A percentile compares a stretch with the other conserved stretches of the same genome.
These are phyloP conservation scores for Neofusicoccum kwambonambiense DNA, from an alignment of 2,329 filamentous ascomycete genomes.

Conservation along the genomic window DNA sequence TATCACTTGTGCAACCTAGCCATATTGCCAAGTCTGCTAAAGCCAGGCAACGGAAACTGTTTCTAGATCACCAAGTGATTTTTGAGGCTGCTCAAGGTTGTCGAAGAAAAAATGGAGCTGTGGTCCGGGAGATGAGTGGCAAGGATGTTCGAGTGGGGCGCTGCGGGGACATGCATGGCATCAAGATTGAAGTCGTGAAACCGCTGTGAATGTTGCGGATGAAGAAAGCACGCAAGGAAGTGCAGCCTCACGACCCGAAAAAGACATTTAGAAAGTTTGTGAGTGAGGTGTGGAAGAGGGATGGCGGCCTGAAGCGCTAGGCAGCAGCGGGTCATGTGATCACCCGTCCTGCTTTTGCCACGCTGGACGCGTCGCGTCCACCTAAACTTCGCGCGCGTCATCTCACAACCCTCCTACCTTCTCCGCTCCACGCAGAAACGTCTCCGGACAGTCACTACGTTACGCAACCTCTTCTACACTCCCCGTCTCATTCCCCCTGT, in stretches of 20 bases:
- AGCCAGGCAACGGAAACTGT: no score
- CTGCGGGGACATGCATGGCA: neutral
- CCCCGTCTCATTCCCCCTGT: no score
- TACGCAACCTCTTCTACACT: neutral
- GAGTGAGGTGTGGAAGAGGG: no score
- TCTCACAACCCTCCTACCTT: neutral
- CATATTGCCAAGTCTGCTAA: no score
- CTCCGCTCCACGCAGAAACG: neutral
- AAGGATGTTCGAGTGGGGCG: neutral
- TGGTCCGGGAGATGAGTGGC: neutral
- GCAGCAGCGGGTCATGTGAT: constrained; percentile 5
- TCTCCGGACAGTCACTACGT: neutral
- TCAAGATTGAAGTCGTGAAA: neutral
- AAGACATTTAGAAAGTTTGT: no score
- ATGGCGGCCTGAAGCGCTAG: neutral
- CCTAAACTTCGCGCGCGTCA: neutral
- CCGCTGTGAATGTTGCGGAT: neutral
- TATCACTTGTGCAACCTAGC: no score
- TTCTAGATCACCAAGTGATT: no score
- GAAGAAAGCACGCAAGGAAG: no score
- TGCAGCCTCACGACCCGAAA: no score
- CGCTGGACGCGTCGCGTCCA: neutral
- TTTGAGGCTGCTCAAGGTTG: neutral
- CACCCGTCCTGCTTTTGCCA: constrained; percentile 3
- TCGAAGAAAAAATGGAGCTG: neutral